Evolutionary conservation across 257 asterid genomes (phyloP).

Genomic region (Solanum pennellii): DNA sequence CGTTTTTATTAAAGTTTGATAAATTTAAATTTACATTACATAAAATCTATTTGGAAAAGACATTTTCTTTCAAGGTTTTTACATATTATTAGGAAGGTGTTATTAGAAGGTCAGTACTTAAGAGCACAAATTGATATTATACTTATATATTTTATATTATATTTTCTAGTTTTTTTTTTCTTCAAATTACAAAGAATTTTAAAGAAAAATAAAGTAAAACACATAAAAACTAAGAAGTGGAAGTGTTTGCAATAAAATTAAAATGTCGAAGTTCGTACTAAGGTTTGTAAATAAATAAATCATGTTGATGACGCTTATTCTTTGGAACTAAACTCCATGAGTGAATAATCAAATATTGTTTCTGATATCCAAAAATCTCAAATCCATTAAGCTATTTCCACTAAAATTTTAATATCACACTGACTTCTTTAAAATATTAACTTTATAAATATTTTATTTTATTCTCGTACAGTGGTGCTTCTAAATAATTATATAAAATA

Average conservation of each 20-base stretch:
- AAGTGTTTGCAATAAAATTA: neutral
- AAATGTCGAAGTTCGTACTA: neutral
- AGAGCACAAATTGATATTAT: neutral
- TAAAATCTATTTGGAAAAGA: neutral
- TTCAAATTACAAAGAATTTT: neutral
- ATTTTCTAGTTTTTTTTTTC: neutral
- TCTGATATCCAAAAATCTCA: neutral
- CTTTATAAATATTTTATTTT: neutral
- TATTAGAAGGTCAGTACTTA: neutral
- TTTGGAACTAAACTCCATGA: neutral
- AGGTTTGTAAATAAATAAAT: neutral
- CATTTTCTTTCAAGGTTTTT: neutral
- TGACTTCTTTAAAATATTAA: neutral
- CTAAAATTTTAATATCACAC: neutral
- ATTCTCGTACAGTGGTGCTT: neutral
- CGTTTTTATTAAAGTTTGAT: neutral
- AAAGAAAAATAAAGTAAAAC: neutral
- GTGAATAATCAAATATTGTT: neutral
- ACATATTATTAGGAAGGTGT: neutral
- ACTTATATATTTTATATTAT: neutral
- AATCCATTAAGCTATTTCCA: neutral
- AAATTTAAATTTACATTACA: rapidly evolving
- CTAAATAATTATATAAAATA: neutral
- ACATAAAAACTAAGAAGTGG: neutral
- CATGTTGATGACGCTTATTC: neutral